These are phyloP conservation scores for Candida anglica DNA, from an alignment of 805 yeast species.

Conservation along the genomic window DNA sequence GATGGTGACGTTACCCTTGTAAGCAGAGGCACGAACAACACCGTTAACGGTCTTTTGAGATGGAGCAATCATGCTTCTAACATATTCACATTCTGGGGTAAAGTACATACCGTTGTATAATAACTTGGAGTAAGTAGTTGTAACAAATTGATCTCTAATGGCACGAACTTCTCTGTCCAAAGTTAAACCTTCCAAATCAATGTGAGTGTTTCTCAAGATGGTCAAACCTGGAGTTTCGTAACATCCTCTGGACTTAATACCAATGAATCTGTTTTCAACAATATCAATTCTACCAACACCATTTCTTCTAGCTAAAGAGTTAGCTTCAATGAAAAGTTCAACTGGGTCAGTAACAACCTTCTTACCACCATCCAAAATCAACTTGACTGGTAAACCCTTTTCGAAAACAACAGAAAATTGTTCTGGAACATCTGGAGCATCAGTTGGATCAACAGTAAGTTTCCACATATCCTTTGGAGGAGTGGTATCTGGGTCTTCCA, in stretches of 20 bases:
- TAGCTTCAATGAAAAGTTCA: constrained; percentile 88
- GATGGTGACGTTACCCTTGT: constrained; percentile 82
- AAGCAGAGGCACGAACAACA: constrained; percentile 86
- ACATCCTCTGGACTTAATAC: constrained; percentile 98
- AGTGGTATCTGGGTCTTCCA: constrained; percentile 97
- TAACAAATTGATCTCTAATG: constrained; percentile 92
- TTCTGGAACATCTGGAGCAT: constrained; percentile 94
- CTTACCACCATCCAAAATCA: constrained; percentile 61
- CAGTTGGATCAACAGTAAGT: constrained; percentile 90
- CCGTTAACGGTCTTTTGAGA: constrained; percentile 96
- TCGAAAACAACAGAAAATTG: constrained; percentile 76
- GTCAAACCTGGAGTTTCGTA: constrained; percentile 99
- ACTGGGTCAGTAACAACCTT: constrained; percentile 77
- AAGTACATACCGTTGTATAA: constrained; percentile 97
- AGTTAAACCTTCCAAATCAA: constrained; percentile 95
- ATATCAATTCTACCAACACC: constrained; percentile 99
- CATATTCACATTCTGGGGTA: constrained; percentile 97
- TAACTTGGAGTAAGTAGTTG: constrained; percentile 84
- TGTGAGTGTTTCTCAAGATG: constrained; percentile 86
- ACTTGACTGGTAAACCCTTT: constrained; percentile 84
- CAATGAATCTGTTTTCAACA: constrained; percentile 98
- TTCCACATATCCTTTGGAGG: constrained; percentile 99
- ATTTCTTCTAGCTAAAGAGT: constrained; percentile 95
- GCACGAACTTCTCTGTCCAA: constrained; percentile 97
- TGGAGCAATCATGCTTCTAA: constrained; percentile 89